Conservation (phyloP, 139 green algal genomes). For the Chlamydomonas schloesseri region DNA sequence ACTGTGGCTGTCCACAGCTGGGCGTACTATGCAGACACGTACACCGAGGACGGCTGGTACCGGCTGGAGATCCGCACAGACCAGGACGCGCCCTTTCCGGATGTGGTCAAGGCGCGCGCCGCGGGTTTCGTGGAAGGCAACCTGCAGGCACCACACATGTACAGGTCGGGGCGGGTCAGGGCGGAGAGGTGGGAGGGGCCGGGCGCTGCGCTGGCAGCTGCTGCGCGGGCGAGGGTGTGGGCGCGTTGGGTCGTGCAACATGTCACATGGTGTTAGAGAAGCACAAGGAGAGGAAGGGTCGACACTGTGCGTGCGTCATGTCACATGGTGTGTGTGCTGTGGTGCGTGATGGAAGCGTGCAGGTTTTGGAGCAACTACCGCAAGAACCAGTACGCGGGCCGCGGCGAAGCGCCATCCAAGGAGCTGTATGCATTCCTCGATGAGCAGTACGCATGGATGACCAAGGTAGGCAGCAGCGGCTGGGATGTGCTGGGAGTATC, state of each 20-base stretch:
- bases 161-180: background rate
- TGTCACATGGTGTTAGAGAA: background rate
- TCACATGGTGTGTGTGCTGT: too few species aligned
- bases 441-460: conserved; percentile 43
- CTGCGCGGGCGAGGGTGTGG: too few species aligned
- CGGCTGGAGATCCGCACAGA: conserved; percentile 33
- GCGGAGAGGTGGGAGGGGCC: background rate
- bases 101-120: conserved; percentile 51
- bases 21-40: conserved; percentile 35
- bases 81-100: conserved; percentile 36
- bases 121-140: conserved; percentile 52
- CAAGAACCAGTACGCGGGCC: conserved; percentile 41
- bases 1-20: conserved; percentile 2
- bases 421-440: conserved; percentile 44
- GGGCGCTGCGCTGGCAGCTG: too few species aligned
- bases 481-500: background rate
- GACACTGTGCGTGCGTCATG: too few species aligned
- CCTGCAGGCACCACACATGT: conserved; percentile 31
- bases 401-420: conserved; percentile 10
- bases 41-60: conserved; percentile 33
- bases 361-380: conserved; percentile 61
- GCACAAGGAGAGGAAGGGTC: too few species aligned
- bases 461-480: background rate
- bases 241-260: background rate
- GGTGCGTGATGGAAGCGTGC: too few species aligned